Evolutionary conservation across 108 stramenopile genomes (phyloP).

Genomic region (Conticribra weissflogii): DNA sequence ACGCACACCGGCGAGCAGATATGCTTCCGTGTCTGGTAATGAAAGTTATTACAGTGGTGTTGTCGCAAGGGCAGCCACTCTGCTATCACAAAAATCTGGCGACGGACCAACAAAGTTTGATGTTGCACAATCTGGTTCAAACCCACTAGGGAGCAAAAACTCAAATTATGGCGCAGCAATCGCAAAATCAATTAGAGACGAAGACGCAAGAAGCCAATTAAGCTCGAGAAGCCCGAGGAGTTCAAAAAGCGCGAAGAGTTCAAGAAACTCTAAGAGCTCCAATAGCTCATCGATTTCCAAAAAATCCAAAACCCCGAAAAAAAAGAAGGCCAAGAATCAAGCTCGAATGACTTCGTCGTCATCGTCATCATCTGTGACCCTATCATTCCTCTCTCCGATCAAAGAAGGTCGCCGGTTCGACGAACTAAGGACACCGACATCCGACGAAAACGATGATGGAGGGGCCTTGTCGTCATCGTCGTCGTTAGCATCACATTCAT

Average conservation of each 20-base stretch:
- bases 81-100: neutral
- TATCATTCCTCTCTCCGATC: neutral
- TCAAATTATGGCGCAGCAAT: too few species aligned
- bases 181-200: too few species aligned
- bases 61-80: slow-evolving; percentile 15
- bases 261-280: too few species aligned
- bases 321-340: neutral
- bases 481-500: neutral
- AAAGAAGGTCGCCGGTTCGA: neutral
- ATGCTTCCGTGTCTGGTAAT: neutral
- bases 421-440: too few species aligned
- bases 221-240: too few species aligned
- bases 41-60: slow-evolving; percentile 25
- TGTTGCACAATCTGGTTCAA: neutral
- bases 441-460: neutral
- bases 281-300: too few species aligned
- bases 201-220: too few species aligned
- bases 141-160: neutral
- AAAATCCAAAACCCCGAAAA: neutral
- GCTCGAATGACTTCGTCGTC: neutral
- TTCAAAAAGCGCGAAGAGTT: too few species aligned
- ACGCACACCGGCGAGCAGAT: neutral
- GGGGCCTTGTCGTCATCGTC: neutral
- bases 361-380: neutral
- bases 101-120: neutral